Percentiles rank a stretch among this genome's conserved stretches.
Evolutionary conservation across 768 basidiomycete genomes (phyloP).

Genomic region (Crassisporium funariophilum): DNA sequence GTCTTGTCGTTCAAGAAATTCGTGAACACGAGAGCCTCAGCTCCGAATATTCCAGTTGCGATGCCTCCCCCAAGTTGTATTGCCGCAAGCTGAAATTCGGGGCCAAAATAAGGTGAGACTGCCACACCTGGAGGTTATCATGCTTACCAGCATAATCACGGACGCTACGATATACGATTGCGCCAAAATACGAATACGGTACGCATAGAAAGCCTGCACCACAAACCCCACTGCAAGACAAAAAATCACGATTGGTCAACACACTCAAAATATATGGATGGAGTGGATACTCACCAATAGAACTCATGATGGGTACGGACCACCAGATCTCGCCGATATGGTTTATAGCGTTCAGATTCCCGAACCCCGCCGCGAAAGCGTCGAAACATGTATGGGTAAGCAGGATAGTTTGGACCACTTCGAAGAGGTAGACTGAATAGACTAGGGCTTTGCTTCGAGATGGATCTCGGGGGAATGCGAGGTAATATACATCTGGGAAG

Average conservation of each 20-base stretch:
- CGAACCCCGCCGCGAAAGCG: slow-evolving; percentile 30
- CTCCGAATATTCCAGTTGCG: slow-evolving; percentile 8
- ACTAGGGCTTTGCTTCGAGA: slow-evolving; percentile 1
- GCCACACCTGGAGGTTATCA: background rate
- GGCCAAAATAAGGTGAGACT: background rate
- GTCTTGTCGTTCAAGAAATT: background rate
- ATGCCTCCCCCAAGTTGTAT: slow-evolving; percentile 12
- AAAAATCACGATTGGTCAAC: background rate
- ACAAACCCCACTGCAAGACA: slow-evolving; percentile 23
- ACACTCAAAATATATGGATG: background rate
- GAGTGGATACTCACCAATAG: slow-evolving; percentile 30
- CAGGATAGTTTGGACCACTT: slow-evolving; percentile 26
- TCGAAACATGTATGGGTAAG: slow-evolving; percentile 28
- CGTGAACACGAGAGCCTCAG: background rate
- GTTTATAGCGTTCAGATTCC: slow-evolving; percentile 25
- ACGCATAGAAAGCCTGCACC: slow-evolving; percentile 30
- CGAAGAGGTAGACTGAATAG: slow-evolving; percentile 4
- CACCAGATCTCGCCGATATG: slow-evolving; percentile 26
- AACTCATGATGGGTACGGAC: slow-evolving; percentile 31
- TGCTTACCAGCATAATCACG: slow-evolving; percentile 8
- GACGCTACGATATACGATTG: slow-evolving; percentile 5
- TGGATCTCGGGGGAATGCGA: slow-evolving; percentile 8
- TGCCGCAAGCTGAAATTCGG: slow-evolving; percentile 5
- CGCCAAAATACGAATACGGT: slow-evolving; percentile 27
- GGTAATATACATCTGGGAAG: slow-evolving; percentile 6